Evolutionary conservation across 495 filamentous ascomycete genomes (phyloP), one percentile per base, ranked within the genome.

Genomic region (Oidiodendron maius): DNA sequence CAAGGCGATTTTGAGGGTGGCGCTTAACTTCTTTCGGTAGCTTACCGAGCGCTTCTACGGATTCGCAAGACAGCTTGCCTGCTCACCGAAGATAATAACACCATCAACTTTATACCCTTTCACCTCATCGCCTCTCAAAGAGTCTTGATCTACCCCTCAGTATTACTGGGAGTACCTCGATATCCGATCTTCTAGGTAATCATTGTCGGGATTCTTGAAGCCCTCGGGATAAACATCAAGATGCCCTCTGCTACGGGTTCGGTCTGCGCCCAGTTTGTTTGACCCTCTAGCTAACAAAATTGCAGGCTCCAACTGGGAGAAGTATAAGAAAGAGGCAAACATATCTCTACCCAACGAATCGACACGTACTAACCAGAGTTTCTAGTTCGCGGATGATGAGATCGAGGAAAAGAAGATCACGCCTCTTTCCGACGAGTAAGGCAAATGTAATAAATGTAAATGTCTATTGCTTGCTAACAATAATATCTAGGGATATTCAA

Each of bases 381-480:
- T 3, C 16, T 38, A 55, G 61, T 98, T 86, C 61, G 91, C 84
- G 50, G 93, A 98, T 63, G 93, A 98, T 56, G 93, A 97, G 63
- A 78, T 89, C 65, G 87, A 90, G 62, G 93, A 98, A 77, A 98
- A 98, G 86, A 98, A 97, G 79, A 98, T 97, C 62, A 89, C 89
- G 32, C 93, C 93, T 50, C 75, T 98, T 28, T 81, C 90, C 55
- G 93, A 96, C 74, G 91, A 95, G 91, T 97, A 75, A 59, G 86
- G 76, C 34, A 36, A 43, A 32, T 37, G n/a, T 46, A 11, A 1
- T 4, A 11, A 4, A 11, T 17, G 25, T 16, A 23, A 23, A 30
- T 21, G 46, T 25, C 38, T 41, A 37, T 45, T 38, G 48, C 42
- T 44, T 37, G 39, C 39, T 52, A 11, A 60, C n/a, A 5, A 13